Evolutionary conservation across 805 yeast species (phyloP), one percentile per base, ranked within the genome.

Genomic region (Myxozyma neotropica): DNA sequence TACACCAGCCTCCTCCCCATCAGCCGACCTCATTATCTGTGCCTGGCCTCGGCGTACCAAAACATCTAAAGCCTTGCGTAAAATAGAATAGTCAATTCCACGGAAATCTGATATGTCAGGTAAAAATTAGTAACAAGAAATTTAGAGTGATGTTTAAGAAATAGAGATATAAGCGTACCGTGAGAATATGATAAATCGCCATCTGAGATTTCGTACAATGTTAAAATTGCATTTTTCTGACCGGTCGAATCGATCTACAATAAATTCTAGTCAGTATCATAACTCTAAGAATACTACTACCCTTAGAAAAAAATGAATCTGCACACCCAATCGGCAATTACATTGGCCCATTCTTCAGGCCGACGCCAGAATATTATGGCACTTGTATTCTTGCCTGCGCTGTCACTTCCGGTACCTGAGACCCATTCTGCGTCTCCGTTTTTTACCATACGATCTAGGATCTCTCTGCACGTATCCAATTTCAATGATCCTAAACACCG

Each of bases 131-230:
- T n/a, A n/a, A n/a, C n/a, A n/a, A n/a, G n/a, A n/a, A n/a, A n/a
- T n/a, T n/a, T n/a, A n/a, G n/a, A 13, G n/a, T 29, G n/a, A 43
- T 27, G 23, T 45, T 46, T 51, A 53, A 68, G 76, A 1, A 71
- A 58, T 1, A 82, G n/a, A n/a, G n/a, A 81, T 54, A 81, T 72
- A 15, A 17, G 45, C 38, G 4, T 40, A 59, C 67, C 63, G 68
- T 84, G 83, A 4, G 79, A 77, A 1, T 71, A 58, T 1, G 83
- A 81, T 54, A 81, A 72, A 46, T 87, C 93, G 54, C 88, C 86
- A 58, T 83, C 81, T 0, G 86, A 77, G 38, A 93, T 71, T 73
- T 93, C 98, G 72, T 88, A 91, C 15, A 91, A 72, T 0, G 98
- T 93, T 53, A 93, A 74, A 1, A 93, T 86, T 0, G 86, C 78